Conservation (phyloP, 75 land plant genomes). For the Cupressus sempervirens region DNA sequence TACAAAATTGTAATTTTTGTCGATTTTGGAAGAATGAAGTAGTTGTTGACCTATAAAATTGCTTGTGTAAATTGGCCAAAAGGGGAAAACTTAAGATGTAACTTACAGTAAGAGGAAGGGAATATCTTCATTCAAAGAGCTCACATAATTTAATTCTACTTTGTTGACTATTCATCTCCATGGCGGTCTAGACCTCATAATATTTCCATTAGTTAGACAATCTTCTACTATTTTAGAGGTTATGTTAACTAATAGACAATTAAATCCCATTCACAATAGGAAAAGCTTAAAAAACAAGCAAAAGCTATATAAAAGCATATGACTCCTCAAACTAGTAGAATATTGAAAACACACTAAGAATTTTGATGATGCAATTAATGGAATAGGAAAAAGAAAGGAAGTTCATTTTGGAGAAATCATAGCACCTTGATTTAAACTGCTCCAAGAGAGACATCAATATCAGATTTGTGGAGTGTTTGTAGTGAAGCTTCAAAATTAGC, state of each 20-base stretch:
- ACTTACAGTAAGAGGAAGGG: too few relatives aligned
- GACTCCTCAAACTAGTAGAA: too few relatives aligned
- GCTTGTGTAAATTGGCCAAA: too few relatives aligned
- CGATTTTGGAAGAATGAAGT: constrained; percentile 29
- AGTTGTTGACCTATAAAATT: too few relatives aligned
- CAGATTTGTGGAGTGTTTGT: constrained; percentile 82
- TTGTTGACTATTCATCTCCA: constrained; percentile 1
- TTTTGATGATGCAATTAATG: background rate
- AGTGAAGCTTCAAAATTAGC: constrained; percentile 10
- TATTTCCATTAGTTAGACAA: background rate
- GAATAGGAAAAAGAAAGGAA: too few relatives aligned
- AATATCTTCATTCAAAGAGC: constrained; percentile 7
- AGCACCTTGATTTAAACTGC: constrained; percentile 78
- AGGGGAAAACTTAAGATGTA: too few relatives aligned
- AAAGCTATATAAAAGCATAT: too few relatives aligned
- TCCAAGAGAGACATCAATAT: constrained; percentile 71
- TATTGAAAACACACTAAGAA: background rate
- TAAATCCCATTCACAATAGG: too few relatives aligned
- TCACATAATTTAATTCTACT: constrained; percentile 6
- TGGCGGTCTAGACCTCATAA: background rate
- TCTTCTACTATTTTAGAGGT: background rate
- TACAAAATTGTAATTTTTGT: too few relatives aligned
- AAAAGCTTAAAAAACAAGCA: too few relatives aligned
- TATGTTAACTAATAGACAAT: too few relatives aligned
- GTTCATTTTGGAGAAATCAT: background rate